Evolutionary conservation across 495 filamentous ascomycete genomes (phyloP).

Genomic region (Penicillium odoratum): DNA sequence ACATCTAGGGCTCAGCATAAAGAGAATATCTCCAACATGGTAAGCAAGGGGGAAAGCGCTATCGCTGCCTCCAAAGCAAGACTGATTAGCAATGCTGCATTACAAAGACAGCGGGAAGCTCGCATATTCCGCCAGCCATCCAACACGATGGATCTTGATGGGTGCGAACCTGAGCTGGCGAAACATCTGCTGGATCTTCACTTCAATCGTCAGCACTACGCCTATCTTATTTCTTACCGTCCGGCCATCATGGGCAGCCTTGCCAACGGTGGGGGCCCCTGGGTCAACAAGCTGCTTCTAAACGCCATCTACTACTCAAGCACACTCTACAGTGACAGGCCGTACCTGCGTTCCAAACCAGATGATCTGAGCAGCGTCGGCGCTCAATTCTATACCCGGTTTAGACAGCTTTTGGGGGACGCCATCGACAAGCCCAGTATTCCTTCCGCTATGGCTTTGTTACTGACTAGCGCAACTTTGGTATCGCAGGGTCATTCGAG

Average conservation of each 20-base stretch:
- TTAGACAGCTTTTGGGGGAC: slow-evolving; percentile 12
- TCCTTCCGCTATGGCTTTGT: slow-evolving; percentile 16
- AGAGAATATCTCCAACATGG: not conserved
- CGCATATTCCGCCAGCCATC: slow-evolving; percentile 1
- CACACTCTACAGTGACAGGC: slow-evolving; percentile 17
- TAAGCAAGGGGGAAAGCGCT: not conserved
- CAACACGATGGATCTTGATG: slow-evolving; percentile 34
- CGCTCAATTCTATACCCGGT: slow-evolving; percentile 18
- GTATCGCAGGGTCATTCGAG: slow-evolving; percentile 18
- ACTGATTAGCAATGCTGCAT: slow-evolving; percentile 12
- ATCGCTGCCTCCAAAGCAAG: not conserved
- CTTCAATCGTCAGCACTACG: slow-evolving; percentile 30
- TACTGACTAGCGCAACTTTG: slow-evolving; percentile 16
- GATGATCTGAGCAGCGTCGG: slow-evolving; percentile 9
- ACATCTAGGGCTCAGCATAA: slow-evolving; percentile 1
- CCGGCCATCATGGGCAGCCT: slow-evolving; percentile 37
- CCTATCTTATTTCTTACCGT: slow-evolving; percentile 30
- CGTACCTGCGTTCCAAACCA: not conserved
- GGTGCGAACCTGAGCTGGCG: slow-evolving; percentile 27
- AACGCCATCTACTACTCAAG: slow-evolving; percentile 34
- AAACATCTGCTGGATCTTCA: slow-evolving; percentile 34
- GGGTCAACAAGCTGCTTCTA: slow-evolving; percentile 34
- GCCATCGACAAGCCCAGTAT: slow-evolving; percentile 18
- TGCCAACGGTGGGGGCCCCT: slow-evolving; percentile 26
- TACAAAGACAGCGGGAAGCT: slow-evolving; percentile 10